These are phyloP conservation scores for Colletotrichum sp. DNA, from an alignment of 2,329 filamentous ascomycete species.

Conservation along the genomic window DNA sequence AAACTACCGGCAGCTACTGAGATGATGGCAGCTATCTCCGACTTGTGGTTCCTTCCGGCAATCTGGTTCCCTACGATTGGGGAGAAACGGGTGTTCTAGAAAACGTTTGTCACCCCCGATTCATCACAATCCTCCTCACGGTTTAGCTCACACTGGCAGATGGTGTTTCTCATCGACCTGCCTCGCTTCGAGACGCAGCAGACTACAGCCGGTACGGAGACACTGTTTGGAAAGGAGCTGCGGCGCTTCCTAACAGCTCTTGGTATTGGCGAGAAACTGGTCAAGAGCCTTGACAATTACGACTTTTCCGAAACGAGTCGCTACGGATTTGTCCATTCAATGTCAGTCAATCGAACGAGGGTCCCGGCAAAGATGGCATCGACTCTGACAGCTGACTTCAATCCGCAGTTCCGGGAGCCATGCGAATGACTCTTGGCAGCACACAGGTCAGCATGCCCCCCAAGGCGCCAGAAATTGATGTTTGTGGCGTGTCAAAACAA, in stretches of 20 bases:
- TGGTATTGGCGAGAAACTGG: slow-evolving; percentile 66
- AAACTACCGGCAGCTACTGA: background rate
- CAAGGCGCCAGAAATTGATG: slow-evolving; percentile 10
- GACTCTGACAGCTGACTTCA: slow-evolving; percentile 24
- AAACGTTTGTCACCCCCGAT: slow-evolving; percentile 61
- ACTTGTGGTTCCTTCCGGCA: slow-evolving; percentile 86
- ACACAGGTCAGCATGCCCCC: slow-evolving; percentile 38
- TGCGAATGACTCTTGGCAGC: slow-evolving; percentile 45
- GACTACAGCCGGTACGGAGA: slow-evolving; percentile 35
- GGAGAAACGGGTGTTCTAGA: slow-evolving; percentile 85
- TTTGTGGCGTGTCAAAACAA: background rate
- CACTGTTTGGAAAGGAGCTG: slow-evolving; percentile 72
- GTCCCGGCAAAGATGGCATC: background rate
- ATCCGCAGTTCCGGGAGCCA: slow-evolving; percentile 61
- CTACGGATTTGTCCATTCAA: slow-evolving; percentile 84
- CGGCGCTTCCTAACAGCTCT: slow-evolving; percentile 72
- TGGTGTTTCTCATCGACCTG: slow-evolving; percentile 90
- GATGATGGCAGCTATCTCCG: slow-evolving; percentile 62
- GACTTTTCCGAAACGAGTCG: slow-evolving; percentile 78
- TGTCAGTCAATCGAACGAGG: slow-evolving; percentile 57
- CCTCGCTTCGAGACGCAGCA: slow-evolving; percentile 59
- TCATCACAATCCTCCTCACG: background rate
- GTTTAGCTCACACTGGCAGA: slow-evolving; percentile 47
- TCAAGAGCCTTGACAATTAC: slow-evolving; percentile 75
- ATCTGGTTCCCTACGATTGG: slow-evolving; percentile 88